phyloP scores from a whole-genome alignment of 768 basidiomycete species.

The Boletus barrowsii region DNA sequence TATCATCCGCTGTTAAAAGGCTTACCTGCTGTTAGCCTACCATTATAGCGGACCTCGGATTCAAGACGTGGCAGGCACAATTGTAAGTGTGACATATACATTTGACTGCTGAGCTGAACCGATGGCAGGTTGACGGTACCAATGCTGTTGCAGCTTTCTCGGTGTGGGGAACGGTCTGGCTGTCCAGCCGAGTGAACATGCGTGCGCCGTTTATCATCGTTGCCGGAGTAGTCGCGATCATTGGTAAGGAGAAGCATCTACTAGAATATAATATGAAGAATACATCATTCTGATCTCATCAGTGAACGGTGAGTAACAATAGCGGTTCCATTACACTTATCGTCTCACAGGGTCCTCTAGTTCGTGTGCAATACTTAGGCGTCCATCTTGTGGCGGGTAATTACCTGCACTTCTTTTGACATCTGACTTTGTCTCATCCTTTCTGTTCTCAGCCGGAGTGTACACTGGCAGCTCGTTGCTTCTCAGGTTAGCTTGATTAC shows the following conservation, averaged over 20 bases:
- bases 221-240: conserved; percentile 46
- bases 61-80: conserved; percentile 58
- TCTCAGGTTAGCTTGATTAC: conserved; percentile 40
- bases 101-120: not conserved
- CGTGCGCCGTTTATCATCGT: conserved; percentile 55
- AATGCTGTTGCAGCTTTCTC: conserved; percentile 49
- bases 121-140: conserved; percentile 48
- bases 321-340: not conserved
- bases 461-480: conserved; percentile 58
- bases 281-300: conserved; percentile 55
- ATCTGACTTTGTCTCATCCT: not conserved
- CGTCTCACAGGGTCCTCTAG: conserved; percentile 20
- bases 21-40: conserved; percentile 42
- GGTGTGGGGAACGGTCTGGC: conserved; percentile 50
- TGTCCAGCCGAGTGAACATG: conserved; percentile 43
- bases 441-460: conserved; percentile 38
- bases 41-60: conserved; percentile 57
- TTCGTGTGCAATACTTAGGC: conserved; percentile 55
- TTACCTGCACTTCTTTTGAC: not conserved
- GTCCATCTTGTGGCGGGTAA: conserved; percentile 47
- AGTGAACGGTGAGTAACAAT: conserved; percentile 36
- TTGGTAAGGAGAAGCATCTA: conserved; percentile 36
- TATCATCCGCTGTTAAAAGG: not conserved
- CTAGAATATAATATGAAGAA: not conserved
- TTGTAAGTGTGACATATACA: conserved; percentile 35